Base-by-base conservation (phyloP, 352 stramenopile species). In the Phytopythium aichiense region DNA sequence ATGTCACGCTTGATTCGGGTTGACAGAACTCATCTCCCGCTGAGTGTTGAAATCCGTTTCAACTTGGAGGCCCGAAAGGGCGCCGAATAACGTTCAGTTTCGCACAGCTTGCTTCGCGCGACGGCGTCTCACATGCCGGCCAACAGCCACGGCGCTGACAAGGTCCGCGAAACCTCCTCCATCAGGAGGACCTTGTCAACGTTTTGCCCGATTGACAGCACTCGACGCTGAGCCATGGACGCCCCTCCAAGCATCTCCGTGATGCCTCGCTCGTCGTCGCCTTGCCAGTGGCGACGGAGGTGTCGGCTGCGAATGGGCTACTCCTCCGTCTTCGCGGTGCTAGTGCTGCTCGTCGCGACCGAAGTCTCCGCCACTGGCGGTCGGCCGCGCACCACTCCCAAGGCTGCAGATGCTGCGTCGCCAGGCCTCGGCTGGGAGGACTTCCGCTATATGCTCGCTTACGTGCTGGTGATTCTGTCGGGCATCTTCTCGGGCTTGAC, bases 401-500 rank as follows among this genome's bases (percentile, higher is more conserved):
- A 40, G 33, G 28, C 4, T 13, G 7, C 30, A 18, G 50, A 56
- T 13, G 30, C 12, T 3, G 25, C 50, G 30, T 4, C 50, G 50
- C 50, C 50, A 4, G 23, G 5, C 46, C 58, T 66, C 20, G 61
- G 68, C 25, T 40, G 67, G 25, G 68, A 77, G 40, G 33, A 71
- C n/a, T 64, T 77, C n/a, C 81, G 83, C 31, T 88, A 75, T 53
- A 22, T 49, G 11, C 56, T 66, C 11, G 88, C 93, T 58, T 28
- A 87, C 7, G 9, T 88, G 20, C 84, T 95, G 7, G 73, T 96
- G 20, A 54, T 64, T 13, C 76, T 99, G 63, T 98, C 96, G 9
- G 92, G 85, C 38, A 83, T 98, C 28, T 98, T 98, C 63, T 96
- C 83, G 20, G 97, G 97, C 5, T 74, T 99, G 16, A 99, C 96